phyloP scores from a whole-genome alignment of 78 protist species.

The Dictyostelium capitatum region DNA sequence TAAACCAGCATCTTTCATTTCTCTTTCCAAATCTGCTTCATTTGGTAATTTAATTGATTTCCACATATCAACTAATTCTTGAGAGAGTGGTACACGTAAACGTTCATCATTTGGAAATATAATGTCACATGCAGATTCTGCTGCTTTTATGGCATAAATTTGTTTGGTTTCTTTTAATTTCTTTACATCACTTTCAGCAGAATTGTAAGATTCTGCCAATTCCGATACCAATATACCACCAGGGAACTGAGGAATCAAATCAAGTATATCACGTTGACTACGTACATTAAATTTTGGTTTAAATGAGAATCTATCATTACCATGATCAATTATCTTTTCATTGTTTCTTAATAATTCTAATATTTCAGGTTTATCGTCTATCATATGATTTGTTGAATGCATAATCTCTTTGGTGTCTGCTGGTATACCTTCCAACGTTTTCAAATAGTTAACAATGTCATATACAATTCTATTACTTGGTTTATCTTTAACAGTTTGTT shows the following conservation, averaged over 20 bases:
- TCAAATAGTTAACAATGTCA: conserved; percentile 41
- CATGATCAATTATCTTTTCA: conserved; percentile 17
- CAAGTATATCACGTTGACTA: conserved; percentile 19
- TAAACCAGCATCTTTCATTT: conserved; percentile 62
- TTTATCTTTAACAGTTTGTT: conserved; percentile 4
- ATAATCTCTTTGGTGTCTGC: conserved; percentile 20
- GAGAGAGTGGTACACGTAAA: neutral
- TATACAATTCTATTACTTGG: conserved; percentile 23
- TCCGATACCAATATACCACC: conserved; percentile 40
- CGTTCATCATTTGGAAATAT: conserved; percentile 60
- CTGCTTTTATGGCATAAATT: conserved; percentile 6
- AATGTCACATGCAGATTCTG: conserved; percentile 15
- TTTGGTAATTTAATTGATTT: conserved; percentile 34
- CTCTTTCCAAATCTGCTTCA: conserved; percentile 55
- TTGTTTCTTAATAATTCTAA: conserved; percentile 20
- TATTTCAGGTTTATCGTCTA: conserved; percentile 22
- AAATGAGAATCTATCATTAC: neutral
- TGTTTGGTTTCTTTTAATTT: conserved; percentile 41
- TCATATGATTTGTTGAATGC: neutral
- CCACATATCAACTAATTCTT: conserved; percentile 54
- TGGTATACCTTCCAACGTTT: conserved; percentile 24
- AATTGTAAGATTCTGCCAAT: conserved; percentile 30
- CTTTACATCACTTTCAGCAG: conserved; percentile 44
- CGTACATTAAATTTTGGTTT: conserved; percentile 46
- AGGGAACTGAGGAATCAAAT: neutral